Conservation (phyloP, 768 basidiomycete genomes). For the Baorangia bicolor region DNA sequence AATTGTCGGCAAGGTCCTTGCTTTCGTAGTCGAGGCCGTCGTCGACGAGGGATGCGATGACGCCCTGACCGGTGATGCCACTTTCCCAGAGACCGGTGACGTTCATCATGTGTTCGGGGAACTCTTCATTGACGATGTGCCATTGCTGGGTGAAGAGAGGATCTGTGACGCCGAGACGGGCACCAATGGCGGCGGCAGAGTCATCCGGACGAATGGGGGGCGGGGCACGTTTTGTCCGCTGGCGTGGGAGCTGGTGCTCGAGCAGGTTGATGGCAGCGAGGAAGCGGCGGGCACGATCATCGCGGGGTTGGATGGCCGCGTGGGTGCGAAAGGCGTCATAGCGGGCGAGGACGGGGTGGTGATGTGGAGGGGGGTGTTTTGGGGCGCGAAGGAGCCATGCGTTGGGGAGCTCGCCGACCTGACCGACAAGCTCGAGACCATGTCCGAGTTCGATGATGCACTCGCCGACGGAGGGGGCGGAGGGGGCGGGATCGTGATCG, state of each 20-base stretch:
- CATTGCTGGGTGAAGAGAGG: conserved; percentile 86
- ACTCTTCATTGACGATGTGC: conserved; percentile 91
- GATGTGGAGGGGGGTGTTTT: conserved; percentile 32
- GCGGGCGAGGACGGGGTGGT: conserved; percentile 42
- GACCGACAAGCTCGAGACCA: conserved; percentile 87
- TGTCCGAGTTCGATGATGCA: conserved; percentile 61
- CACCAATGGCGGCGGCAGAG: conserved; percentile 47
- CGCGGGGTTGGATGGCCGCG: conserved; percentile 37
- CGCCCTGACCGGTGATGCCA: conserved; percentile 83
- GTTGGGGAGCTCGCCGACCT: conserved; percentile 75
- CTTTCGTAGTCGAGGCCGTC: conserved; percentile 92
- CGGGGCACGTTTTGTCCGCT: conserved; percentile 72
- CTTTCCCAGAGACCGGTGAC: conserved; percentile 90
- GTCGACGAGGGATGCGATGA: conserved; percentile 88
- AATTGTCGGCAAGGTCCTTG: conserved; percentile 86
- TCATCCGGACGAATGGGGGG: conserved; percentile 47
- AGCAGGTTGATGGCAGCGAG: conserved; percentile 60
- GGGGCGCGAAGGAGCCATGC: conserved; percentile 77
- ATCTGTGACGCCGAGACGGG: conserved; percentile 69
- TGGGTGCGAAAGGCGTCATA: conserved; percentile 45
- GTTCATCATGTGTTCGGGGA: conserved; percentile 85
- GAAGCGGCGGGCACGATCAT: conserved; percentile 40
- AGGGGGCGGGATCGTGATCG: conserved; percentile 54
- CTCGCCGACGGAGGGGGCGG: conserved; percentile 57
- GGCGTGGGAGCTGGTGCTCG: conserved; percentile 61